Conservation (phyloP, 2,329 filamentous ascomycete species). For the Neurospora sp. region DNA sequence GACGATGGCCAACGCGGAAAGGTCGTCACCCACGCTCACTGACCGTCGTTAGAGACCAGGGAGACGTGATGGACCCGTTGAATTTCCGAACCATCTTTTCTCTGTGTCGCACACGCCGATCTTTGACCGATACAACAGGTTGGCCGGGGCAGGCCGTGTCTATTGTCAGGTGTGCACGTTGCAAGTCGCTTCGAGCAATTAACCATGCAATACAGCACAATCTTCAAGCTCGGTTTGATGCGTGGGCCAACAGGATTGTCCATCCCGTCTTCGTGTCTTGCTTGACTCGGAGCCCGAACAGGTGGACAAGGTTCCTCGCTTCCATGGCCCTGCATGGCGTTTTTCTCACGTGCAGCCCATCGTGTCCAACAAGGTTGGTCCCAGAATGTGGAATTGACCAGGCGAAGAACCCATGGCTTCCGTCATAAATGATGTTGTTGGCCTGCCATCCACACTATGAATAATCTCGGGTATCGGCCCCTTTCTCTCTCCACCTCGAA, state of each 20-base stretch:
- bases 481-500: background rate
- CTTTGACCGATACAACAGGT: background rate
- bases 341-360: background rate
- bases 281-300: background rate
- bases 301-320: background rate
- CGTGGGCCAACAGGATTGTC: background rate
- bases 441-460: background rate
- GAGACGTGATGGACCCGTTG: too few relatives aligned
- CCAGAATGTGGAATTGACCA: background rate
- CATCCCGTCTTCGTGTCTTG: background rate
- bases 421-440: background rate
- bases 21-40: too few relatives aligned
- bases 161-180: background rate
- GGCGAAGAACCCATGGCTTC: background rate
- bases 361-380: background rate
- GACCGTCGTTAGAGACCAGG: too few relatives aligned
- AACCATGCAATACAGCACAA: background rate
- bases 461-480: background rate
- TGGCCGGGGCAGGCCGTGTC: background rate
- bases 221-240: background rate
- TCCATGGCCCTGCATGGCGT: background rate
- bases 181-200: background rate
- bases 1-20: background rate
- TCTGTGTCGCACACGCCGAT: background rate
- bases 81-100: background rate